Evolutionary conservation across 2,329 filamentous ascomycete genomes (phyloP), one percentile per base, ranked within the genome.

Genomic region (Parafenestella ontariensis): DNA sequence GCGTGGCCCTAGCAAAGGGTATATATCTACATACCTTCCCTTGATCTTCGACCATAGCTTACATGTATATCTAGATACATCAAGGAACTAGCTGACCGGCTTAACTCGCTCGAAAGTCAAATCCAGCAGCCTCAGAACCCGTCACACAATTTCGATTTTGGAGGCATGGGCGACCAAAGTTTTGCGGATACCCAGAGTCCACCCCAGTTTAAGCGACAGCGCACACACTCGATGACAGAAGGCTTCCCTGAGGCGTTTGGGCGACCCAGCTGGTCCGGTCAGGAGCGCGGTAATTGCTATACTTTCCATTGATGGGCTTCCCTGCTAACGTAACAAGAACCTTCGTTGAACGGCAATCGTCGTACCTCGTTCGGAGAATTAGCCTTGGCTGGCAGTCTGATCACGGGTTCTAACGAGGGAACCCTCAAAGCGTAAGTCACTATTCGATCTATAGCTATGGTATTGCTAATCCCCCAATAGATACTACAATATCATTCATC

Each of bases 1-100:
- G 59, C 72, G 75, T 33, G 75, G 75, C 3, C 75, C 75, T 10
- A 76, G 74, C 59, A 77, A 77, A 76, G 75, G 75, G 72, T 75
- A 65, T 28, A n/a, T n/a, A n/a, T 56, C 42, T 6, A 18, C 17
- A 0, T 17, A 17, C 3, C 3, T 23, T 42, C 10, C 9, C 9
- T 36, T 17, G n/a, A 29, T 17, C 13, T 20, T 15, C n/a, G 8
- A 15, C 26, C 10, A 13, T 34, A 36, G 36, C 59, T 70, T 26
- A 72, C 50, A 28, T 17, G 29, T 24, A n/a, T 23, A 5, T 24
- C n/a, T 33, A 77, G 74, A 1, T 77, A 77, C 34, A 77, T 77
- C 54, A 77, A 77, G 53, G 75, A 77, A 40, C 54, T 77, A 6
- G 74, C 75, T 33, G 74, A 76, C 40, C 70, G 75, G 8, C 64